Evolutionary conservation across 805 yeast genomes (phyloP), one percentile per base, ranked within the genome.

Genomic region (Starmera quercuum): DNA sequence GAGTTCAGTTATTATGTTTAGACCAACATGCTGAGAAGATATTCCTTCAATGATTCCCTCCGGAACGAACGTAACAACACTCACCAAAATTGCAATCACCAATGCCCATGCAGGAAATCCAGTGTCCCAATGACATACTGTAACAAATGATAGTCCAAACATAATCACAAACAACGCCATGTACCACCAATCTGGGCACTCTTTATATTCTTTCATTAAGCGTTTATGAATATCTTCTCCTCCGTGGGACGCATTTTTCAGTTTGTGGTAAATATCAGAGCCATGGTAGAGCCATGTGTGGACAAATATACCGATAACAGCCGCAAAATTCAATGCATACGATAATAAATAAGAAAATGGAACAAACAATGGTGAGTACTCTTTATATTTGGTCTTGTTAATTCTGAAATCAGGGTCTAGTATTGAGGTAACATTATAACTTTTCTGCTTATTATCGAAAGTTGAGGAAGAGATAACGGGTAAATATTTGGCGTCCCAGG

Each of bases 81-180:
- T 66, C 38, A 77, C 62, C n/a, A 59, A 50, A 13, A 75, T 56
- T 2, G 79, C 74, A 47, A 75, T 59, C 34, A 77, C 70, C 16
- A 75, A 60, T 3, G 76, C 78, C 79, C 79, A 76, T n/a, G 75
- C 67, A 3, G 83, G 82, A 6, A 78, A 68, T 31, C 72, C 75
- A 1, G 74, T 63, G 28, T 67, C 59, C 51, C 62, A 63, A 4
- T 45, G 47, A 33, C 60, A 51, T n/a, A 58, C 54, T 3, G 59
- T 46, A 4, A 54, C 54, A 26, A 56, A 56, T 1, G 58, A 54
- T 12, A 57, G 30, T 2, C 48, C 59, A 6, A 54, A 24, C 32
- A 45, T 46, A 8, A 52, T 29, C 7, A 50, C 48, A 23, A 54
- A 58, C 10, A 54, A 27, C 7, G 42, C 33, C 4, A 35, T 65